Conservation (phyloP, 495 filamentous ascomycete species). For the Penicillium herquei region DNA sequence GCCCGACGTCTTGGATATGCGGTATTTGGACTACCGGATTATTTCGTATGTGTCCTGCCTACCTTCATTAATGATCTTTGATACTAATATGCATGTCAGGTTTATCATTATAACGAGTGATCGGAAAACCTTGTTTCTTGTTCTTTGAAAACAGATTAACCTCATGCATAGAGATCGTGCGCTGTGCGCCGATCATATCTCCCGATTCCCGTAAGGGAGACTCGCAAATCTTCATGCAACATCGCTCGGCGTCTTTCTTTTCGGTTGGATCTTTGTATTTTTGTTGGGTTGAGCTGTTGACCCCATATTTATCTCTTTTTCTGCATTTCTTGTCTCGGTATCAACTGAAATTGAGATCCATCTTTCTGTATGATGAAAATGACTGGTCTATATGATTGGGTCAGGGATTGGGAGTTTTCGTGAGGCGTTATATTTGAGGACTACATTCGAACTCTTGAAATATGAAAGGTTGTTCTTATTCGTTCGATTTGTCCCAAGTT, state of each 20-base stretch:
- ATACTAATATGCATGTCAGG: slow-evolving; percentile 41
- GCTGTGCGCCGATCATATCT: slow-evolving; percentile 13
- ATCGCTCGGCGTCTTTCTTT: slow-evolving; percentile 5
- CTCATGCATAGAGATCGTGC: slow-evolving; percentile 10
- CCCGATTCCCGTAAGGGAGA: not conserved
- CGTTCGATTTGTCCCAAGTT: no score
- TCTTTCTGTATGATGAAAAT: not conserved
- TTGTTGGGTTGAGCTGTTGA: no score
- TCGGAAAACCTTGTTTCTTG: not conserved
- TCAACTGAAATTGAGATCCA: not conserved
- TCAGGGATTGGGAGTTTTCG: not conserved
- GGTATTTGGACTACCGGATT: slow-evolving; percentile 86
- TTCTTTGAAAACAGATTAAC: not conserved
- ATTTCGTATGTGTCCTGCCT: slow-evolving; percentile 66
- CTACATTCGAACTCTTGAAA: no score
- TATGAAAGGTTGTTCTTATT: no score
- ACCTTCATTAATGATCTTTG: not conserved
- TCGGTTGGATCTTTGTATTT: not conserved
- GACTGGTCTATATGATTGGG: not conserved
- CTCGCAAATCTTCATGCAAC: not conserved
- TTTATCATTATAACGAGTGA: slow-evolving; percentile 91
- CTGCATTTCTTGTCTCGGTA: not conserved
- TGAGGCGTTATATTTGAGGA: not conserved
- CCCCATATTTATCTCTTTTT: not conserved
- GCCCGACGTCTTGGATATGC: slow-evolving; percentile 81